These are phyloP conservation scores for Pascua sp. DNA, from an alignment of 1,284 basidiomycete genomes.

Conservation along the genomic window DNA sequence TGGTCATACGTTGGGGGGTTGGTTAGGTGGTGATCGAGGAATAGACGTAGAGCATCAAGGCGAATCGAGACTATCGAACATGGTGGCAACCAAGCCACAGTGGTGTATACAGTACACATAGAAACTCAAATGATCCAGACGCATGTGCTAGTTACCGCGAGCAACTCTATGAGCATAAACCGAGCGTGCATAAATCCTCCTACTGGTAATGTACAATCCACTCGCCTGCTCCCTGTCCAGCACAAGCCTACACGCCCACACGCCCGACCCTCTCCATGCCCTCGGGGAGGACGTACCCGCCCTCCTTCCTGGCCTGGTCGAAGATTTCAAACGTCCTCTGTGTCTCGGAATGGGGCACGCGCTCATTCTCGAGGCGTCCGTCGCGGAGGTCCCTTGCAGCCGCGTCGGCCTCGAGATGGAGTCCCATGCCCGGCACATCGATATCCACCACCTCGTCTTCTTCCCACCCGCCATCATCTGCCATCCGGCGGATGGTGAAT, in stretches of 20 bases:
- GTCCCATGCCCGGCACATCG: constrained; percentile 34
- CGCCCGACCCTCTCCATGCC: constrained; percentile 40
- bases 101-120: too few species aligned
- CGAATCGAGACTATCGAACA: too few species aligned
- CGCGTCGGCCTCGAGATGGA: constrained; percentile 50
- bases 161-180: too few species aligned
- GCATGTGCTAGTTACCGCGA: too few species aligned
- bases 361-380: constrained; percentile 37
- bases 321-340: constrained; percentile 44
- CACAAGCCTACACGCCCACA: neutral
- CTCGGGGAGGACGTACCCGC: constrained; percentile 40
- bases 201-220: too few species aligned
- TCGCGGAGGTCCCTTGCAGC: constrained; percentile 44
- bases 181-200: too few species aligned
- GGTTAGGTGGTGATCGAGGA: too few species aligned
- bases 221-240: too few species aligned
- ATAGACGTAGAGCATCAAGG: too few species aligned
- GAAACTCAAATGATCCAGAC: too few species aligned
- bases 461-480: neutral
- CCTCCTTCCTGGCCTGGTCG: constrained; percentile 45
- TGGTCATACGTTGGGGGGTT: too few species aligned
- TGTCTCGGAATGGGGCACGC: constrained; percentile 42
- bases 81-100: too few species aligned
- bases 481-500: neutral
- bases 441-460: constrained; percentile 22